phyloP scores from a whole-genome alignment of 495 filamentous ascomycete species.

The Collariella sp. region DNA sequence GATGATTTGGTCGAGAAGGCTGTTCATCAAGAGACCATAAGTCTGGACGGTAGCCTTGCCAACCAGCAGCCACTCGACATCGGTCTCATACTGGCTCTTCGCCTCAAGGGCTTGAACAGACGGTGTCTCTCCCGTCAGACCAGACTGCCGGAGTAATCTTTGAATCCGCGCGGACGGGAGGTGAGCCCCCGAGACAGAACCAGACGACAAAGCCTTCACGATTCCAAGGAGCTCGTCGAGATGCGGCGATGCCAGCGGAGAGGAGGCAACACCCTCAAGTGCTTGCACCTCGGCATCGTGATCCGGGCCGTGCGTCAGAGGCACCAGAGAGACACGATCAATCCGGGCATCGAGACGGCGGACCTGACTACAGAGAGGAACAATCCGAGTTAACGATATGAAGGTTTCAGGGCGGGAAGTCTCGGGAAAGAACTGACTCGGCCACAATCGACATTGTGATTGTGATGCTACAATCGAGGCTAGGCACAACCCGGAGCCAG shows the following conservation, averaged over 20 bases:
- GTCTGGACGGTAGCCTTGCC: constrained; percentile 80
- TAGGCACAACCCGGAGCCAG: constrained; percentile 8
- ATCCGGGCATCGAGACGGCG: constrained; percentile 69
- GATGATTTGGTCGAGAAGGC: constrained; percentile 70
- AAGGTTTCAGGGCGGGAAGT: not conserved
- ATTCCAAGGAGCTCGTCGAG: constrained; percentile 51
- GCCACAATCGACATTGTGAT: constrained; percentile 55
- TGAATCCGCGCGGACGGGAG: constrained; percentile 47
- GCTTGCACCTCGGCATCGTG: constrained; percentile 18
- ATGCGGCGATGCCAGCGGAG: constrained; percentile 30
- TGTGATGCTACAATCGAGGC: constrained; percentile 14
- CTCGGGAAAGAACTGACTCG: constrained; percentile 45
- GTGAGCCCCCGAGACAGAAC: constrained; percentile 47
- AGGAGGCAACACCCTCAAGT: constrained; percentile 8
- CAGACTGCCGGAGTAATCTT: constrained; percentile 51
- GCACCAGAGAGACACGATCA: constrained; percentile 52
- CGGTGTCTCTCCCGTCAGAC: constrained; percentile 20
- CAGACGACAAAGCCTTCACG: constrained; percentile 59
- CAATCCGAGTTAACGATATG: constrained; percentile 8
- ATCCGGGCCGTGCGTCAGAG: constrained; percentile 24
- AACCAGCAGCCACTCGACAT: constrained; percentile 80
- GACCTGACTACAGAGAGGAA: constrained; percentile 53
- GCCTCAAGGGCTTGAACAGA: constrained; percentile 16
- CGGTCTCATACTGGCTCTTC: constrained; percentile 48
- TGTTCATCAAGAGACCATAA: constrained; percentile 66